Base-by-base conservation (phyloP, 1,284 basidiomycete species). In the Clitocybe nebularis region DNA sequence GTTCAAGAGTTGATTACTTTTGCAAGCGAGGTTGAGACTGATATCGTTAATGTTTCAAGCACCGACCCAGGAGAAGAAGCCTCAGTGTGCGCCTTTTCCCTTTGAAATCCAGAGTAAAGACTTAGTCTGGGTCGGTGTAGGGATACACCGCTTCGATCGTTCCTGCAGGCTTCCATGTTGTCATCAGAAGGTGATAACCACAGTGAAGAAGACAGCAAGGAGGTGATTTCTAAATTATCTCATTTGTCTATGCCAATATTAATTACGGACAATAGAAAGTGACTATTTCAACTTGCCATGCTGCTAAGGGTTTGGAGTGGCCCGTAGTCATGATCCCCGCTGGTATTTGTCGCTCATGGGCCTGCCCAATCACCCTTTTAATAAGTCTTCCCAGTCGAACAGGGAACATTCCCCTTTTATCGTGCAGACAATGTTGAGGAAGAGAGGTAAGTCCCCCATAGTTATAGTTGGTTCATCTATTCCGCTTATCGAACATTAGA, bases 271-370 rank as follows among this genome's bases (percentile, higher is more conserved):
- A 32, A 21, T 51, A 85, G 80, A 90, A 84, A 74, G 92, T 96
- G 3, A 91, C 86, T 0, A 81, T 95, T 32, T 79, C 86, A 0
- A 95, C 92, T 0, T 90, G 89, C 38, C 93, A 96, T 64, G 79
- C 89, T 7, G 90, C 92, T 0, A 96, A 96, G 62, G 92, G 92
- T 0, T 71, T 95, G 4, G 92, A 96, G 61, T 96, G 91, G 90
- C 90, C 90, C 0, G 86, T 89, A 3, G 86, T 91, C 1, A 81
- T 91, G 50, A 66, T 91, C n/a, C 83, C 84, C 29, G 76, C 80
- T 19, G 79, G 82, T 81, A 56, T 43, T 62, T 35, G 11, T 45
- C 39, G 28, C 41, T 47, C 14, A 47, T 21, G 37, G 6, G 38
- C 14, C n/a, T n/a, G n/a, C n/a, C 8, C 19, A 2, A 19, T 3